A percentile compares a stretch with the other conserved stretches of the same genome.
Evolutionary conservation across 2,329 filamentous ascomycete species (phyloP).

Genomic region (Nemania diffusa): DNA sequence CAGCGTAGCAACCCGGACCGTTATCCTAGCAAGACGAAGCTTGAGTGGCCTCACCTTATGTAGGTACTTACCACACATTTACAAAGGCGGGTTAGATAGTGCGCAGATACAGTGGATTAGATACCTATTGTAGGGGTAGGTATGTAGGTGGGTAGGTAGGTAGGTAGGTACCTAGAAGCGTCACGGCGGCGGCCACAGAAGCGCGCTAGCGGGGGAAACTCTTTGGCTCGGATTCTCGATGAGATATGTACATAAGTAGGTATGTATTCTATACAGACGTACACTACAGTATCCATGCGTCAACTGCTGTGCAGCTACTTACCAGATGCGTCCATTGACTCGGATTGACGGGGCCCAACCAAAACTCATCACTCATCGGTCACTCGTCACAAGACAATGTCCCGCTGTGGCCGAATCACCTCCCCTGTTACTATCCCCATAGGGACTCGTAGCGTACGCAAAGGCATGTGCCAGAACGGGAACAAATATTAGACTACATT

Average conservation of each 20-base stretch:
- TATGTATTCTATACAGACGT: background rate
- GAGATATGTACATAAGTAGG: background rate
- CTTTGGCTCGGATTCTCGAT: conserved; percentile 15
- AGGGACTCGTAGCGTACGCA: background rate
- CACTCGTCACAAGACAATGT: conserved; percentile 27
- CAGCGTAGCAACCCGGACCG: conserved; percentile 1
- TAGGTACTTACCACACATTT: background rate
- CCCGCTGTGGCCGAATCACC: conserved; percentile 27
- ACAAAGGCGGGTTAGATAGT: no score
- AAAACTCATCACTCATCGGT: background rate
- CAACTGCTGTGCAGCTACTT: background rate
- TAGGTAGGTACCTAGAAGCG: conserved; percentile 3
- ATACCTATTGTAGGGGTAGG: no score
- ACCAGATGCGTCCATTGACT: conserved; percentile 22
- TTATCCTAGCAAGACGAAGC: conserved; percentile 5
- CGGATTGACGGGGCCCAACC: conserved; percentile 23
- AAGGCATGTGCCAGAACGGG: background rate
- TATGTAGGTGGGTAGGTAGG: background rate
- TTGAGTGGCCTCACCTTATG: conserved; percentile 1
- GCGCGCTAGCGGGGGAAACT: conserved; percentile 11
- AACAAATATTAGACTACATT: background rate
- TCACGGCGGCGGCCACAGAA: conserved; percentile 15
- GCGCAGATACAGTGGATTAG: no score
- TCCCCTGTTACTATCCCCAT: conserved; percentile 12
- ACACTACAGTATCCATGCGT: background rate